These are phyloP conservation scores for Stenocarpella maydis DNA, from an alignment of 2,329 filamentous ascomycete genomes.

Conservation along the genomic window DNA sequence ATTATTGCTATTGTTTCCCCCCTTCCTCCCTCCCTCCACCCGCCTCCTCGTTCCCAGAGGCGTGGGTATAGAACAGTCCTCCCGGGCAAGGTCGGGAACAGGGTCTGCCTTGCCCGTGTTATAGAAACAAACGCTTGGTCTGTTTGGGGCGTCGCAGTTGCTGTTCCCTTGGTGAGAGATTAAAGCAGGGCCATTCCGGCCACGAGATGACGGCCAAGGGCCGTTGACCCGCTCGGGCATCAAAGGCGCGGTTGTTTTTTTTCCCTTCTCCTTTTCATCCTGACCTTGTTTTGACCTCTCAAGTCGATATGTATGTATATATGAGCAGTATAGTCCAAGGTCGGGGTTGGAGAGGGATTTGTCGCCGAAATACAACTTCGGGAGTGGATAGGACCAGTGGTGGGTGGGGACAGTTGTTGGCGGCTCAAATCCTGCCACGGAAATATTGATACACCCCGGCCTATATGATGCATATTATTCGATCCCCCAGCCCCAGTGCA, in stretches of 20 bases:
- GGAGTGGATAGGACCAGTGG: neutral
- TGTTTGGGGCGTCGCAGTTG: conserved; percentile 18
- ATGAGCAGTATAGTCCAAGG: conserved; percentile 6
- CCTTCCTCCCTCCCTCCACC: neutral
- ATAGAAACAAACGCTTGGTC: conserved; percentile 23
- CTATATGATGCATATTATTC: conserved; percentile 4
- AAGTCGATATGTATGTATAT: conserved; percentile 2
- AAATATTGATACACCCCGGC: neutral
- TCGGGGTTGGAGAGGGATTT: conserved; percentile 3
- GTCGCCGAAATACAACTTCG: conserved; percentile 8
- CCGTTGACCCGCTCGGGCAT: conserved; percentile 2
- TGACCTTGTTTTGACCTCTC: neutral
- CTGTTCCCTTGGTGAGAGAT: conserved; percentile 20
- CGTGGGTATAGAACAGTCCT: conserved; percentile 6
- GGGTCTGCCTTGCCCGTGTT: conserved; percentile 10
- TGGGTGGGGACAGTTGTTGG: neutral
- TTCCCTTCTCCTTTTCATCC: too few species aligned
- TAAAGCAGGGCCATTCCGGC: conserved; percentile 4
- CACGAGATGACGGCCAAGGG: neutral
- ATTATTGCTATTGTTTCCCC: neutral
- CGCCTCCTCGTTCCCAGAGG: neutral
- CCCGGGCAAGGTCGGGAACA: neutral
- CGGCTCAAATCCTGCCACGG: conserved; percentile 3
- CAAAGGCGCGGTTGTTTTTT: neutral
- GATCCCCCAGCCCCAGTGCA: neutral